Base-by-base conservation (phyloP, 1,284 basidiomycete genomes). In the Phaffia rhodozyma region DNA sequence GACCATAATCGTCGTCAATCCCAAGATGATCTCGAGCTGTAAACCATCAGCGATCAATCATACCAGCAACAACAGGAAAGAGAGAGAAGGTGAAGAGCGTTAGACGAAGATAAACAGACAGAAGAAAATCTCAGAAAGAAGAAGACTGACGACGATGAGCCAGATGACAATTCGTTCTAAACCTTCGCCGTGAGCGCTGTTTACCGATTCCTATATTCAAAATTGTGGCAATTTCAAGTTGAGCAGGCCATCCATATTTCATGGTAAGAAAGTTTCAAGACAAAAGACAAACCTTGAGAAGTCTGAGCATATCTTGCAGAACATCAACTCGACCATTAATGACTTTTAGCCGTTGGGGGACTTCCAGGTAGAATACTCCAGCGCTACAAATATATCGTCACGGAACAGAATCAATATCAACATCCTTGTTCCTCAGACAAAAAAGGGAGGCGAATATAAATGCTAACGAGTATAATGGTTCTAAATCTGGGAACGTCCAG, bases 161-260 rank as follows among this genome's bases (percentile, higher is more conserved):
- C 85, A 84, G 68, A 97, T 96, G 69, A 97, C 90, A 68, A 97
- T 91, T 70, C 90, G 88, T 75, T 97, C 92, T n/a, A 97, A 79
- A 50, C 91, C 84, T 75, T 97, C 92, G 1, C 89, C 85, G 71
- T 97, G 92, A 70, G 85, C 84, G 67, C 85, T 90, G 27, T 90
- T 91, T 47, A 96, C 93, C 11, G 89, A 88, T 57, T 65, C 63
- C 63, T 65, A 49, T 18, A 23, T 5, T 23, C 23, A 32, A 23
- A 32, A 11, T 5, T 7, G 29, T 25, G 47, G 55, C 29, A 25
- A 21, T 16, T 23, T 16, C 23, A 5, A n/a, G 21, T 23, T n/a
- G 16, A 57, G 16, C 2, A 27, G 34, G 20, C 21, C 20, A 6
- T 52, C 5, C 48, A 11, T n/a, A 6, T n/a, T 23, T 21, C 5